phyloP scores from a whole-genome alignment of 2,329 filamentous ascomycete species.

The Orbilia ellipsospora region DNA sequence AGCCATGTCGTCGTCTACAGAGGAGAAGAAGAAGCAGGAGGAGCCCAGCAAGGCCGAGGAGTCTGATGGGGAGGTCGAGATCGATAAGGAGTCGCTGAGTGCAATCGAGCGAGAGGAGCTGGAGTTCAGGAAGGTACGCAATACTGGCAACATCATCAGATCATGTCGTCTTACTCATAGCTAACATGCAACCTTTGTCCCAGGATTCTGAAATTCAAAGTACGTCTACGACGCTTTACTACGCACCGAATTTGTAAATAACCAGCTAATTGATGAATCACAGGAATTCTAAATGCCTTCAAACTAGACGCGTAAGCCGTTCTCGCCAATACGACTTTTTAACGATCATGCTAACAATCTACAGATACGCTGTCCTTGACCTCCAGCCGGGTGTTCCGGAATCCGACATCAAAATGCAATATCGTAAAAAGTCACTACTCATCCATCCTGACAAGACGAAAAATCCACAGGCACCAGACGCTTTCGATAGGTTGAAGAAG shows the following conservation, averaged over 20 bases:
- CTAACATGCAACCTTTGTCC: slow-evolving; percentile 32
- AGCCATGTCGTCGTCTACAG: slow-evolving; percentile 36
- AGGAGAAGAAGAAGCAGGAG: slow-evolving; percentile 36
- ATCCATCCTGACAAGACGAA: slow-evolving; percentile 98
- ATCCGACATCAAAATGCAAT: slow-evolving; percentile 92
- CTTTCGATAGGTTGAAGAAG: slow-evolving; percentile 96
- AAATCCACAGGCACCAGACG: slow-evolving; percentile 89
- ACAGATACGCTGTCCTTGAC: slow-evolving; percentile 89
- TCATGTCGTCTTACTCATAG: background rate
- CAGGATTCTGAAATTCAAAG: slow-evolving; percentile 95
- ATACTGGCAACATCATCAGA: background rate
- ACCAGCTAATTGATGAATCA: background rate
- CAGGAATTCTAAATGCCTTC: slow-evolving; percentile 84
- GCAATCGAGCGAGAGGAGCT: slow-evolving; percentile 59
- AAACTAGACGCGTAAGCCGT: slow-evolving; percentile 74
- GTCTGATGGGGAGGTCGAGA: slow-evolving; percentile 49
- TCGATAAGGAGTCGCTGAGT: slow-evolving; percentile 58
- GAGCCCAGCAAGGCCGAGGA: slow-evolving; percentile 47
- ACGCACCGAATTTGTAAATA: background rate
- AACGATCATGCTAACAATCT: slow-evolving; percentile 22
- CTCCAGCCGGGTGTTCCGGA: slow-evolving; percentile 95
- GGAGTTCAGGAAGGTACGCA: slow-evolving; percentile 59
- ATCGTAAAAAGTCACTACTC: slow-evolving; percentile 97
- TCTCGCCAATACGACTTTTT: background rate
- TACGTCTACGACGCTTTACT: slow-evolving; percentile 54